Base-by-base conservation (phyloP, 2,329 filamentous ascomycete genomes). In the Blastomyces gilchristii region DNA sequence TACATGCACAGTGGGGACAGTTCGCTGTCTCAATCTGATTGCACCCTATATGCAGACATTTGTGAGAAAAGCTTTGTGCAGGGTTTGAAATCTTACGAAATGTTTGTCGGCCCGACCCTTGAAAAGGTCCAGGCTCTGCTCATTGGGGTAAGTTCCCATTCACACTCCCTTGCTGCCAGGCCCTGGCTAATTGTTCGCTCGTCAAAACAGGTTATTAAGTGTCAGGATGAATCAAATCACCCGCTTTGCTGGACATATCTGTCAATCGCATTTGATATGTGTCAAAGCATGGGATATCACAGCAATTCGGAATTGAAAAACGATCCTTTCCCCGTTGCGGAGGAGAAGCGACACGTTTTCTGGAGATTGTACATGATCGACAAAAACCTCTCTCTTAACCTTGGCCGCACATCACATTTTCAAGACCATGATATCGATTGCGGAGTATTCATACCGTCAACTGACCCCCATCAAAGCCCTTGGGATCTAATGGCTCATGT, bases 231-330 rank as follows among this genome's bases (percentile, higher is more conserved):
- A 14, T 85, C 84, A 2, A 82, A 83, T 39, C 83, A 84, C 0
- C 84, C 83, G 0, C 77, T 87, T 3, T 83, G 83, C 18, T 86
- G 85, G 81, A 81, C 84, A 16, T 74, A 88, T 22, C 82, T 81
- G 31, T 82, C 81, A 9, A 80, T 80, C 28, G 85, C 85, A 0
- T 81, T 82, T 12, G 79, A 82, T 59, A 75, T 88, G 58, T 86
- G 84, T 65, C 83, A 85, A 67, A 82, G 81, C 0, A 79, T 86
- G 3, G 85, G 85, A 3, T 86, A 84, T 65, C 85, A 87, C 69
- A 79, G 82, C 1, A 63, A 68, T 12, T 68, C 69, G 2, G 68
- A 68, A 0, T 41, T 71, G 9, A 68, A 71, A 58, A 70, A 69
- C 28, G 59, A 70, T 7, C 68, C 69, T 43, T 65, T 69, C 6